A percentile compares a stretch with the other conserved stretches of the same genome.
Conservation (phyloP, 78 protist genomes). For the Emiliania huxleyi region DNA sequence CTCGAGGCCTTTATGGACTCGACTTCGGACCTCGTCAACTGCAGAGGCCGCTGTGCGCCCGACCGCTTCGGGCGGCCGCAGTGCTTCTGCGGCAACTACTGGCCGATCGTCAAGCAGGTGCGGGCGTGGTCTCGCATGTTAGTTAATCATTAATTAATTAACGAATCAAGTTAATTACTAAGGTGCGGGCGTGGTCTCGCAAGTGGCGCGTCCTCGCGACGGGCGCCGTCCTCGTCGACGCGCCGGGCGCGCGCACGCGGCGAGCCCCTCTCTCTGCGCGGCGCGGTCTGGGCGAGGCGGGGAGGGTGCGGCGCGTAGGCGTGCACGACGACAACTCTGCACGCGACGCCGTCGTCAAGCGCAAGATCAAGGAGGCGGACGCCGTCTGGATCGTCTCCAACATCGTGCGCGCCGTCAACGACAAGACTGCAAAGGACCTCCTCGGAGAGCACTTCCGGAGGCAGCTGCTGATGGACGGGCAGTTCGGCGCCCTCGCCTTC, state of each 20-base stretch:
- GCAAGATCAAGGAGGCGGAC: neutral
- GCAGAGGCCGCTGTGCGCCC: neutral
- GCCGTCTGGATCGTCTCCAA: neutral
- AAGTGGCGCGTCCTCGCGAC: neutral
- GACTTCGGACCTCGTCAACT: neutral
- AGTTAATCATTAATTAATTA: too few species aligned
- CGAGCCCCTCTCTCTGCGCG: too few species aligned
- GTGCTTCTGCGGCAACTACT: neutral
- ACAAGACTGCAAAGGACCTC: slow-evolving; percentile 10
- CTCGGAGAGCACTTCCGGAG: slow-evolving; percentile 40
- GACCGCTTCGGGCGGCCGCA: neutral
- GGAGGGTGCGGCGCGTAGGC: too few species aligned
- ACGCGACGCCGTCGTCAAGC: neutral
- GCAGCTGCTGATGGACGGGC: slow-evolving; percentile 38
- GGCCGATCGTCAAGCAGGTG: slow-evolving; percentile 9
- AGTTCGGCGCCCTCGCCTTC: slow-evolving; percentile 11
- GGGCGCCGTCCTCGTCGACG: slow-evolving; percentile 9
- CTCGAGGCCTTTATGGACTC: slow-evolving; percentile 27
- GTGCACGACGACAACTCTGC: slow-evolving; percentile 10
- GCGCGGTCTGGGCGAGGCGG: too few species aligned
- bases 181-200: neutral
- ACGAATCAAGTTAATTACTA: too few species aligned
- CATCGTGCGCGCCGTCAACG: slow-evolving; percentile 23
- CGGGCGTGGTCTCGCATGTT: too few species aligned
- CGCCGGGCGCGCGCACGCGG: too few species aligned